A percentile compares a stretch with the other conserved stretches of the same genome.
These are phyloP conservation scores for Waitea zeae DNA, from an alignment of 1,284 basidiomycete genomes.

Conservation along the genomic window DNA sequence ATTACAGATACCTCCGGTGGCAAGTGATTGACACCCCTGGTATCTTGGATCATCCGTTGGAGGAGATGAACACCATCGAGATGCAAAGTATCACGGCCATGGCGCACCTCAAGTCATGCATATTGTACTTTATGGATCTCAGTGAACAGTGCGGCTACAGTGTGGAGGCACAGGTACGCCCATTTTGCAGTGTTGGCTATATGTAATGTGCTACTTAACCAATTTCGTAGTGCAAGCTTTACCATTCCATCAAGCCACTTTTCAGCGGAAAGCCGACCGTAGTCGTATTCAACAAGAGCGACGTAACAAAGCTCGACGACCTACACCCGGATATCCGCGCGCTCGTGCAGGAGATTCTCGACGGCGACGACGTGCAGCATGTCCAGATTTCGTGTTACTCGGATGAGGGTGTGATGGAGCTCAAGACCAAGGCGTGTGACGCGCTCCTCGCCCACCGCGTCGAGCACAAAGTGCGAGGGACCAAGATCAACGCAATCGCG, in stretches of 20 bases:
- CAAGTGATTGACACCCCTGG: conserved; percentile 95
- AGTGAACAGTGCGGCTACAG: conserved; percentile 94
- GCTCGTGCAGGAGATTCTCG: conserved; percentile 76
- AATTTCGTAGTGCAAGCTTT: conserved; percentile 75
- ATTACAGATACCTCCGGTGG: conserved; percentile 96
- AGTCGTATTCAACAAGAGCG: conserved; percentile 93
- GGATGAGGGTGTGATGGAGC: conserved; percentile 90
- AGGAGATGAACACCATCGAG: conserved; percentile 99
- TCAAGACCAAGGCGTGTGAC: conserved; percentile 87
- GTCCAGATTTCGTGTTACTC: conserved; percentile 85
- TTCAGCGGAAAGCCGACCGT: conserved; percentile 85
- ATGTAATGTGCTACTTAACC: background rate
- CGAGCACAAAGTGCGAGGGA: conserved; percentile 85
- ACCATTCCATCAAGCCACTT: conserved; percentile 94
- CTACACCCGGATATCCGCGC: conserved; percentile 56
- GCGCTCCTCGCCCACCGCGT: conserved; percentile 85
- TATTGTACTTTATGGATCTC: conserved; percentile 95
- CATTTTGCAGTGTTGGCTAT: background rate
- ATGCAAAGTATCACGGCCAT: conserved; percentile 97
- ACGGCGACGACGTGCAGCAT: conserved; percentile 48
- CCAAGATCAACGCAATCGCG: conserved; percentile 77
- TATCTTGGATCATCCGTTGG: conserved; percentile 83
- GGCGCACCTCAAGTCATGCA: conserved; percentile 81
- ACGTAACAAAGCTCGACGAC: conserved; percentile 75
- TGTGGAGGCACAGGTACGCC: conserved; percentile 76